Evolutionary conservation across 202 grass and related monocot genomes (phyloP), one percentile per base, ranked within the genome.

Genomic region (Eragrostis tef): DNA sequence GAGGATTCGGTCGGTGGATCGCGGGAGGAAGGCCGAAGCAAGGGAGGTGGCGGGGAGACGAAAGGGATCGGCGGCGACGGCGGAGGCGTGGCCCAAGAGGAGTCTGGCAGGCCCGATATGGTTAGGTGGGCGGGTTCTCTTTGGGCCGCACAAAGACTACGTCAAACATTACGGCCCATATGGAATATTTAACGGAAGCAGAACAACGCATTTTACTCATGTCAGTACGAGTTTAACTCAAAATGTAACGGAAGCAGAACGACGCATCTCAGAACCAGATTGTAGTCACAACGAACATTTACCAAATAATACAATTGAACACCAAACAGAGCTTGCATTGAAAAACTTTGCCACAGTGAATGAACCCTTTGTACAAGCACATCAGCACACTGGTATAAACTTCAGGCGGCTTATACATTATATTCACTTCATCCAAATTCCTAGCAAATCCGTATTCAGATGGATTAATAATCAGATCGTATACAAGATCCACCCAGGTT

Each of bases 391-490:
- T 39, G 34, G 34, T 39, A 39, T 5, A 39, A 39, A 39, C 34
- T 39, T 39, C 34, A 39, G 34, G 34, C 5, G 34, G 34, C 34
- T 39, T 39, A 39, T 39, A 39, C 34, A 39, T 39, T 56, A 57
- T 67, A 50, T 54, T 85, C 82, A 80, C 53, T 34, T 42, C 27
- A 43, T 76, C 36, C 25, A 64, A 26, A 64, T 66, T 48, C 64
- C 47, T 45, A 61, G 26, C 54, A 67, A 43, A 70, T 17, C 20
- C 21, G 67, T 9, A 64, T 36, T 31, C 29, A 31, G 29, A 31
- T 39, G 36, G 24, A 63, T 64, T 70, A 29, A 71, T 64, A 76
- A 34, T 71, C 72, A 71, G 56, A 81, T 77, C 57, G 63, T 85
- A 43, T 72, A 77, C 64, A 89, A 7, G 71, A 61, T 56, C 14